Evolutionary conservation across 495 filamentous ascomycete genomes (phyloP), one percentile per base, ranked within the genome.

Genomic region (Poronia punctata): DNA sequence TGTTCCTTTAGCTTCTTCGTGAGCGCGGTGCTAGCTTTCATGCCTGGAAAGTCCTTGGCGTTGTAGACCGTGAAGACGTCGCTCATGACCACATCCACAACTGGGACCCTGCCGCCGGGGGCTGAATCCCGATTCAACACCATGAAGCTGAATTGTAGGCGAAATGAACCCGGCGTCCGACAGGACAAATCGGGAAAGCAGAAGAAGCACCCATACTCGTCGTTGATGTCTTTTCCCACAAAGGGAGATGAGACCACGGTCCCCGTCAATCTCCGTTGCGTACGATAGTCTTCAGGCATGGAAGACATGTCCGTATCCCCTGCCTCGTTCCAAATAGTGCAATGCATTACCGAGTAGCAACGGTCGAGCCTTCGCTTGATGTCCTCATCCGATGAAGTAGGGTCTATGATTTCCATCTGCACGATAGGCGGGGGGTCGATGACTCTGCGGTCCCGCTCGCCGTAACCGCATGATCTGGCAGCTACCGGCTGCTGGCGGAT

Each of bases 401-500:
- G 75, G 46, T 90, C 79, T 30, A 74, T 78, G 33, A 94, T 72
- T 16, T 76, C 75, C 22, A 98, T 78, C 53, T 97, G 84, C 10
- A 98, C 77, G 52, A 98, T 95, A 16, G 92, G 92, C 8, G 92
- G 92, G 10, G 92, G 92, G 50, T 98, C 92, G 33, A 98, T 87
- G 19, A 94, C 86, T 39, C 92, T 77, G 19, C 92, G 82, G 59
- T 98, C 92, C 52, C 90, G 68, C 60, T 96, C 92, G 38, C 89
- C 89, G 48, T 93, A 94, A 6, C 92, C 90, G 61, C 92, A 97
- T 32, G 88, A 87, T 54, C 92, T 78, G 27, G 90, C 92, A 5
- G 87, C 88, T 4, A 80, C 68, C 21, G 92, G 92, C 48, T 98
- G 92, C 55, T 98, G 92, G 10, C 92, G 84, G 25, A 98, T 79